A percentile compares a stretch with the other conserved stretches of the same genome.
These are phyloP conservation scores for Mucor circinelloides DNA, from an alignment of 371 early-diverging fungal species.

Conservation along the genomic window DNA sequence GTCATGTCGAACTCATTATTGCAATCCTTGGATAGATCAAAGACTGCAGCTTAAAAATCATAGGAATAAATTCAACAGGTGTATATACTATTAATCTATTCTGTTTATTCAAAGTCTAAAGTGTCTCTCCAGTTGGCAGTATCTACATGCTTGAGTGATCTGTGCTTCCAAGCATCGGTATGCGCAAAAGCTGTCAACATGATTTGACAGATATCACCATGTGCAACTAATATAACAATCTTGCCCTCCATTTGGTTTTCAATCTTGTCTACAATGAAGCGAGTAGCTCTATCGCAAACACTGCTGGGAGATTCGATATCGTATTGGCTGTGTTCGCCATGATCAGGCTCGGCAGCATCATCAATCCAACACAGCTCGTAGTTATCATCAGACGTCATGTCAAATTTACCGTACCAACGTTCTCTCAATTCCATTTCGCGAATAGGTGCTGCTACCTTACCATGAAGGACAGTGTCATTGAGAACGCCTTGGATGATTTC, in stretches of 20 bases:
- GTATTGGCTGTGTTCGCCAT: conserved; percentile 42
- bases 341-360: conserved; percentile 39
- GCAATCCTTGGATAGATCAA: conserved; percentile 30
- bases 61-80: not conserved
- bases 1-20: conserved; percentile 67
- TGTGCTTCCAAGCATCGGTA: conserved; percentile 46
- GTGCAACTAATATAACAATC: conserved; percentile 46
- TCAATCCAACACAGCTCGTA: conserved; percentile 45
- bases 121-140: conserved; percentile 51
- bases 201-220: conserved; percentile 54
- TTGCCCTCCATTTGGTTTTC: conserved; percentile 44
- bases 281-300: conserved; percentile 43
- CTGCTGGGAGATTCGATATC: conserved; percentile 40
- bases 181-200: conserved; percentile 38
- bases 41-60: not conserved
- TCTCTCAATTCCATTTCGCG: conserved; percentile 39
- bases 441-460: conserved; percentile 22
- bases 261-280: conserved; percentile 41
- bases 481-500: conserved; percentile 40
- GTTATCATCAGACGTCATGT: conserved; percentile 43
- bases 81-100: not conserved
- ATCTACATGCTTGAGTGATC: conserved; percentile 47
- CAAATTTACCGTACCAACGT: conserved; percentile 46
- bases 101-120: conserved; percentile 4
- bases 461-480: conserved; percentile 27